Evolutionary conservation across 2,329 filamentous ascomycete species (phyloP), one percentile per base, ranked within the genome.

Genomic region (Huntiella abstrusa): DNA sequence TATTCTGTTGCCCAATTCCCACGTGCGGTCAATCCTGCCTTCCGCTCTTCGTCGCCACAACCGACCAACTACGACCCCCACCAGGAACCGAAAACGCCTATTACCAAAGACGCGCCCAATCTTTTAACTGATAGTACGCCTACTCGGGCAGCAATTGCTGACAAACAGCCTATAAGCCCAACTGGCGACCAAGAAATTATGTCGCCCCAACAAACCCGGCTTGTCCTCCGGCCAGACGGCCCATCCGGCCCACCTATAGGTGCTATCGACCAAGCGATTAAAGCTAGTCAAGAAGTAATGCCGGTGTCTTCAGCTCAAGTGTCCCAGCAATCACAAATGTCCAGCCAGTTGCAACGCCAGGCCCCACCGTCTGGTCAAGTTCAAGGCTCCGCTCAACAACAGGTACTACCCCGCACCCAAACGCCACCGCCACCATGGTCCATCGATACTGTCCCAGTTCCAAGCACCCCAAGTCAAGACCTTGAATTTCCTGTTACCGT

Each of bases 1-100:
- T 98, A 94, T 58, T 93, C 86, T 0, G 85, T 98, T 10, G 92
- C 92, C 3, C 88, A 98, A 57, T 98, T 96, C 56, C 85, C 87
- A 50, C 74, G 91, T 50, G 87, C 82, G 46, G 94, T 95, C 63
- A 98, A 98, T 57, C 88, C 92, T 13, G 83, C 86, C 0, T 96
- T 92, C 67, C 75, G 92, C 51, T 86, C 81, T n/a, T 93, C 91
- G 0, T 98, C 91, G 5, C 91, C 92, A 1, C 87, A 94, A 57
- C 88, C 88, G 8, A 95, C 91, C 3, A 85, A 80, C 1, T 93
- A 83, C 54, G 85, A 92, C 57, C 93, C 87, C 33, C 87, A 94
- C 54, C 83, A 94, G 58, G 86, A 46, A 94, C 56, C 83, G 84
- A 2, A 75, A 86, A 55, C 81, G 80, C 5, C 71, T 73, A 38